Base-by-base conservation (phyloP, 495 filamentous ascomycete genomes). In the Bacidia rubella region DNA sequence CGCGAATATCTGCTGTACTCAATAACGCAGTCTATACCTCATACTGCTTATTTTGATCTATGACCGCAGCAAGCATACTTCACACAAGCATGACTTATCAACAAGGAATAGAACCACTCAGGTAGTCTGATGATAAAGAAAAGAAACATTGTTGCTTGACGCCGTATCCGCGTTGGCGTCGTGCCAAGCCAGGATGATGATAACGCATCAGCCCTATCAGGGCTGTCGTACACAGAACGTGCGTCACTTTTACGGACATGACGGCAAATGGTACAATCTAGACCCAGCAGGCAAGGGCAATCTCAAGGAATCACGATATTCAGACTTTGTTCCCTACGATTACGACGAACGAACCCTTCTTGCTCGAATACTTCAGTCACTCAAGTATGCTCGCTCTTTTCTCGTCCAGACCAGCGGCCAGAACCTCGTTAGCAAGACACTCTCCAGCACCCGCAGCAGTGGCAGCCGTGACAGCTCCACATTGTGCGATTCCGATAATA, bases 361-460 rank as follows among this genome's bases (percentile, higher is more conserved):
- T 46, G 53, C 56, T 24, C 57, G 57, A 17, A 47, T 62, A 53
- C 20, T 47, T 27, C 49, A 50, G 3, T 24, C 50, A 12, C 56
- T 61, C 60, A 60, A 60, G 44, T 62, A 62, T 62, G 60, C 58
- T 40, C 57, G 60, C 24, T 57, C 60, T 41, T 56, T 58, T 24
- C 52, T 60, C 47, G 46, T 52, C 35, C 60, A 57, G 52, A 58
- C 60, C 32, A 57, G 54, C 57, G 55, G 54, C 49, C 57, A 47
- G 32, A 41, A 52, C 32, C 27, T 54, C 21, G 52, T 57, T 47
- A 60, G 55, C 26, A 50, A 46, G 42, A 42, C 48, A 52, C 45
- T 56, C 47, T 52, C 45, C 22, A 44, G 42, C 25, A 27, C 39
- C 43, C 53, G 51, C 47, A 25, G 45, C 51, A 47, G 38, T 39